Evolutionary conservation across 371 early-diverging fungal genomes (phyloP).

Genomic region (Haplosporangium sp.): DNA sequence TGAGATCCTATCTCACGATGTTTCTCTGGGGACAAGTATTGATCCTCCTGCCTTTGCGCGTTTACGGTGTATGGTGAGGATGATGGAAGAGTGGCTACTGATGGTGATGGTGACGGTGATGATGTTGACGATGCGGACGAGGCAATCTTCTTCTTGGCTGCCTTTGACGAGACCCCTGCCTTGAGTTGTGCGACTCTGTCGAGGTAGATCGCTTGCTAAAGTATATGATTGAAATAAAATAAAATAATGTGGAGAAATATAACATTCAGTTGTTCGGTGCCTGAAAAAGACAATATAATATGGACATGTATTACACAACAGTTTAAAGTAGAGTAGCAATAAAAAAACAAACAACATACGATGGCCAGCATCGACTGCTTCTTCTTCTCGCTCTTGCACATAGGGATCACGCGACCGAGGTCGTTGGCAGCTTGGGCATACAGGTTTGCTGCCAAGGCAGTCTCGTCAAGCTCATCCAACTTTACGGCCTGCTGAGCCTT

Average conservation of each 20-base stretch:
- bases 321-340: too few relatives aligned
- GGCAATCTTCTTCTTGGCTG: not conserved
- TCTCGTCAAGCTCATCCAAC: conserved; percentile 50
- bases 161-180: conserved; percentile 6
- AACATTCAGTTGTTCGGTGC: conserved; percentile 13
- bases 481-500: conserved; percentile 56
- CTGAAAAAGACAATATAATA: conserved; percentile 6
- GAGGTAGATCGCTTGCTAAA: conserved; percentile 47
- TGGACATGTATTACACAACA: conserved; percentile 8
- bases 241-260: conserved; percentile 15
- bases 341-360: conserved; percentile 28
- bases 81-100: not conserved
- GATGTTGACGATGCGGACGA: too few relatives aligned
- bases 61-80: conserved; percentile 1
- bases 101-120: too few relatives aligned
- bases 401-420: conserved; percentile 52
- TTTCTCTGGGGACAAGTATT: conserved; percentile 7
- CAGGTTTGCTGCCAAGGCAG: conserved; percentile 43
- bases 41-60: conserved; percentile 20
- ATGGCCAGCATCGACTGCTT: conserved; percentile 55
- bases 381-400: conserved; percentile 54
- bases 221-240: not conserved
- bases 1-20: not conserved
- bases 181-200: conserved; percentile 41
- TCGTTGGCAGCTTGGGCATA: conserved; percentile 55